Percentiles rank a stretch among this genome's conserved stretches.
Conservation (phyloP, 2,329 filamentous ascomycete genomes). For the Calonectria pseudoturangicola region DNA sequence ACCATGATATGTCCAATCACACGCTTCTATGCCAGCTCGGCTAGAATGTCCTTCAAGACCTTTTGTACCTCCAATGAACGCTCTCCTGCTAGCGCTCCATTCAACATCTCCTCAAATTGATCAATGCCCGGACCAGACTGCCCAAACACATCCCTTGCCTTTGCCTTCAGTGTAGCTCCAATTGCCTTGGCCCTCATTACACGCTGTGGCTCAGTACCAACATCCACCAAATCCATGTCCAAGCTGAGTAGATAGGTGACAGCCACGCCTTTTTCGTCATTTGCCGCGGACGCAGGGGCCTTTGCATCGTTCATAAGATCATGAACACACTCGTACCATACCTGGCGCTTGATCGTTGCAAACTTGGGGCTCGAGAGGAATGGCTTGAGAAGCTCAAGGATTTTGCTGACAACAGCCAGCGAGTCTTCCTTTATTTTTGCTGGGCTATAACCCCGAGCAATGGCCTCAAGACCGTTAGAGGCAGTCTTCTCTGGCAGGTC, state of each 20-base stretch:
- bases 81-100: conserved; percentile 62
- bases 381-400: conserved; percentile 64
- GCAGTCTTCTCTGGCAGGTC: conserved; percentile 66
- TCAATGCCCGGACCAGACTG: conserved; percentile 49
- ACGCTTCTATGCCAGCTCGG: conserved; percentile 52
- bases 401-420: conserved; percentile 60
- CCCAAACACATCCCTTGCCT: conserved; percentile 66
- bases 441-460: conserved; percentile 70
- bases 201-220: conserved; percentile 72
- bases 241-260: conserved; percentile 67
- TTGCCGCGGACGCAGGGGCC: conserved; percentile 44
- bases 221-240: conserved; percentile 66
- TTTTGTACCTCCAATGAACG: conserved; percentile 68
- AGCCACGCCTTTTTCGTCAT: conserved; percentile 49
- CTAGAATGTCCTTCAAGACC: conserved; percentile 61
- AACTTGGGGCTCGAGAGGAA: conserved; percentile 64
- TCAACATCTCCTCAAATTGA: conserved; percentile 59
- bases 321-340: conserved; percentile 71
- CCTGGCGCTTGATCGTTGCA: conserved; percentile 66
- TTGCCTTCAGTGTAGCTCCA: conserved; percentile 63
- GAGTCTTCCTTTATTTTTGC: conserved; percentile 62
- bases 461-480: conserved; percentile 70
- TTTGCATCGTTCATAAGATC: conserved; percentile 68
- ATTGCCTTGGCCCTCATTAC: conserved; percentile 68
- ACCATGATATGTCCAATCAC: neutral